Evolutionary conservation across 179 eudicot species (phyloP), one percentile per base, ranked within the genome.

Genomic region (Nepenthes alata): DNA sequence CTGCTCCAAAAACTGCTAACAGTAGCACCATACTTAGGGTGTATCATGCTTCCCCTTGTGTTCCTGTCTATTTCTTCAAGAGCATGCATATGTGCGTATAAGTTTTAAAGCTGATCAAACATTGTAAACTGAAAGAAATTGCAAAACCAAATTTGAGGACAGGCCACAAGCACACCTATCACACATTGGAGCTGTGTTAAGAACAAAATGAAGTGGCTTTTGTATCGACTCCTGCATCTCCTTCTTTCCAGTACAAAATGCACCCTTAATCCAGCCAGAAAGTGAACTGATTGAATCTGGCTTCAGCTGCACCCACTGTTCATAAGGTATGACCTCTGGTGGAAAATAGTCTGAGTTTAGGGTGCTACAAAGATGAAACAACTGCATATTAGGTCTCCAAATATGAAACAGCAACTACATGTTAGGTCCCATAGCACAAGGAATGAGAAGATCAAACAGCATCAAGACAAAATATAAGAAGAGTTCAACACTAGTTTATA

Each of bases 181-280:
- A 87, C 87, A 91, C 66, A 80, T 72, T 47, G 97, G 97, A 63
- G 96, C 81, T 2, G 97, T 85, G 72, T 81, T 74, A 56, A 91
- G 84, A 57, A 71, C 73, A 72, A 74, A 78, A 66, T 72, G 77
- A 50, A 86, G 95, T 67, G 82, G 85, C 74, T 84, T 84, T 58
- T 70, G 68, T 12, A 79, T 59, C 16, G 94, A 76, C 59, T 86
- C 95, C 77, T 84, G 94, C 75, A 77, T 66, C 60, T 88, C 86
- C 60, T 82, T 88, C 87, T 85, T 91, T 53, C 70, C 83, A 61
- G 74, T 61, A 15, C 64, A 66, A 57, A 91, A 78, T 13, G 90
- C 78, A 45, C 81, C 82, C 67, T 84, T 91, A 61, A 91, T 62
- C 97, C 97, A 91, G 60, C 85, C 86, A 64, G 89, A 70, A 61